Evolutionary conservation across 306 rosid species (phyloP), one percentile per base, ranked within the genome.

Genomic region (Delonix regia): DNA sequence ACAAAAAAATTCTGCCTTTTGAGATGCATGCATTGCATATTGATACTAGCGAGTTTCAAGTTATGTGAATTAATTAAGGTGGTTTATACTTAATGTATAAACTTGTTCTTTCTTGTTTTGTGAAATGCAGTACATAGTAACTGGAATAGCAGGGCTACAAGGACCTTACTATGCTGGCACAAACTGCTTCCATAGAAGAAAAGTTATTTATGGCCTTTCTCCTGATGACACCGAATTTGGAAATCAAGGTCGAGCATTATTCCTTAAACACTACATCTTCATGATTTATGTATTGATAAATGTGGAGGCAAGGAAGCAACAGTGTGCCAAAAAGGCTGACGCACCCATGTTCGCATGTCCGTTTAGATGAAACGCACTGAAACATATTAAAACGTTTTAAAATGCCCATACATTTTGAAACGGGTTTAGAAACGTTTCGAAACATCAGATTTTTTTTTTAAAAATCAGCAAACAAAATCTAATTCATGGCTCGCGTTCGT

Each of bases 141-240:
- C 21, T 0, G 93, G 94, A 69, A 0, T 74, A 4, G 52, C 69
- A 2, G 93, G 90, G 28, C 64, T 90, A 21, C 94, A 89, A 82
- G 94, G 92, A 27, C 36, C 69, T 2, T n/a, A 16, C 2, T 86
- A 87, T 48, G 24, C 3, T 0, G 94, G 94, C 64, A 87, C 92
- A 13, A 81, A 83, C 27, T 84, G 88, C 60, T 18, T 90, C 30
- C 90, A 86, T 27, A 82, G 89, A 81, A 81, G 90, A 66, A 86
- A 80, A 80, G 83, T 86, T 41, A 84, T 92, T 14, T 92, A 89
- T 19, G 97, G 90, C 19, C 51, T 83, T 24, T 78, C 66, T 14
- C 89, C 91, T 7, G 1, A 55, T 15, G 22, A 52, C 12, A 25
- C 57, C 9, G 14, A 38, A 57, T 69, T 21, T 80, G 25, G 42